phyloP scores from a whole-genome alignment of 2,329 filamentous ascomycete species.

The Cladosporium sphaerospermum region DNA sequence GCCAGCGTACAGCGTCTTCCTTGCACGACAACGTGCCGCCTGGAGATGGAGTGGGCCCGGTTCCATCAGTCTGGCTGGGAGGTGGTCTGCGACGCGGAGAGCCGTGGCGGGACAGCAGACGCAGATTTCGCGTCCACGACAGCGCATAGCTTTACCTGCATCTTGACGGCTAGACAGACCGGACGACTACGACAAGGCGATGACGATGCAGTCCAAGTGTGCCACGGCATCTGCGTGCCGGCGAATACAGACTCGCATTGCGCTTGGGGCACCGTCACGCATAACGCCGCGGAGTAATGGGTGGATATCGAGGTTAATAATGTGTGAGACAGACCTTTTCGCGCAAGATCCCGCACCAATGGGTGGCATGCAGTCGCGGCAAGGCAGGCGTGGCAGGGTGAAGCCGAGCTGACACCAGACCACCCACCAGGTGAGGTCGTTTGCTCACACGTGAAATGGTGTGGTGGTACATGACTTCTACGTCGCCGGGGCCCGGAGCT shows the following conservation, averaged over 20 bases:
- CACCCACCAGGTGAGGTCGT: background rate
- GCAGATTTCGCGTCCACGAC: too few relatives aligned
- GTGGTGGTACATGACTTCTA: constrained; percentile 3
- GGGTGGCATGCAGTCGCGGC: too few relatives aligned
- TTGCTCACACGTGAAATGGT: background rate
- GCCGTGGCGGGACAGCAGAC: background rate
- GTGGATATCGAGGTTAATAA: background rate
- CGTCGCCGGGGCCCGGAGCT: background rate
- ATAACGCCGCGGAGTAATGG: constrained; percentile 1
- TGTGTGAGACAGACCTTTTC: background rate
- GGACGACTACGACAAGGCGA: too few relatives aligned
- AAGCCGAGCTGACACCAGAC: background rate
- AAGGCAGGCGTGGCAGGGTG: background rate
- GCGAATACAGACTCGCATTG: background rate
- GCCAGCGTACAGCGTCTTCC: constrained; percentile 2
- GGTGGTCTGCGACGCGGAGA: background rate
- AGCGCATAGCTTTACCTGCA: too few relatives aligned
- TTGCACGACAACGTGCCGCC: constrained; percentile 1
- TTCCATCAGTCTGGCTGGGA: too few relatives aligned
- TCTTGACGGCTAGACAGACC: too few relatives aligned
- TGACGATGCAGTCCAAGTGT: too few relatives aligned
- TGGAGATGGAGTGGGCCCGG: constrained; percentile 1
- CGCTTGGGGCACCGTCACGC: background rate
- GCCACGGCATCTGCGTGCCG: too few relatives aligned
- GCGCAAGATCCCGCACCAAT: background rate